Evolutionary conservation across 805 yeast species (phyloP).

Genomic region (Isabelozyma gotoi): DNA sequence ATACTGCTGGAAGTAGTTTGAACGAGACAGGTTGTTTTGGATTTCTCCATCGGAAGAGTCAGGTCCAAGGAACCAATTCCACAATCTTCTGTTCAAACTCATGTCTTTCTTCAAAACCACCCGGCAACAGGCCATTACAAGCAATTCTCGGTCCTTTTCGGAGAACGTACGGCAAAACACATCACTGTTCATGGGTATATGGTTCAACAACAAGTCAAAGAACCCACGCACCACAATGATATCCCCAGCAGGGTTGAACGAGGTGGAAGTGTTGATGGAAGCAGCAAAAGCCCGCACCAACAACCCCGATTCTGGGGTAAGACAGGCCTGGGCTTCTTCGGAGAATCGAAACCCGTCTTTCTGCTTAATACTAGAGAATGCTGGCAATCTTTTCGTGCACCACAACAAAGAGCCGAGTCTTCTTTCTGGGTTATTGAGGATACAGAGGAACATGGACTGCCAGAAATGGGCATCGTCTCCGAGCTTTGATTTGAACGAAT

Average conservation of each 20-base stretch:
- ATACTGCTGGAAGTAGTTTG: slow-evolving; percentile 58
- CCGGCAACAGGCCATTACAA: slow-evolving; percentile 62
- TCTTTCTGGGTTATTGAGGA: slow-evolving; percentile 77
- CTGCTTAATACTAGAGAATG: slow-evolving; percentile 41
- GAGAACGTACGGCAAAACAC: slow-evolving; percentile 50
- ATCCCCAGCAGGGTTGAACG: slow-evolving; percentile 44
- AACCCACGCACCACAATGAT: slow-evolving; percentile 81
- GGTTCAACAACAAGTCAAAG: slow-evolving; percentile 72
- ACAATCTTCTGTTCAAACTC: slow-evolving; percentile 90
- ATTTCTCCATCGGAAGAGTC: slow-evolving; percentile 10
- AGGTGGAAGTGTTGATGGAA: slow-evolving; percentile 50
- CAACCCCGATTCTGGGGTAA: slow-evolving; percentile 78
- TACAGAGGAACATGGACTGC: slow-evolving; percentile 74
- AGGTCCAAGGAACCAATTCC: slow-evolving; percentile 93
- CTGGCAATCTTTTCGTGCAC: slow-evolving; percentile 66
- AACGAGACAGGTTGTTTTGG: slow-evolving; percentile 23
- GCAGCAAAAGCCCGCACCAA: slow-evolving; percentile 70
- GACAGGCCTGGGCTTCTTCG: slow-evolving; percentile 57
- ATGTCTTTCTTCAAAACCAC: slow-evolving; percentile 82
- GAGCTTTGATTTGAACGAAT: slow-evolving; percentile 53
- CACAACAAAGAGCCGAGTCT: slow-evolving; percentile 83
- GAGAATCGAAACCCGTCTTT: slow-evolving; percentile 21
- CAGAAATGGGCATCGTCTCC: slow-evolving; percentile 77
- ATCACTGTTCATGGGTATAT: slow-evolving; percentile 63
- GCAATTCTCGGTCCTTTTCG: slow-evolving; percentile 52